Percentiles rank a stretch among this genome's conserved stretches.
phyloP scores from a whole-genome alignment of 768 basidiomycete species.

The Asterophora parasitica region DNA sequence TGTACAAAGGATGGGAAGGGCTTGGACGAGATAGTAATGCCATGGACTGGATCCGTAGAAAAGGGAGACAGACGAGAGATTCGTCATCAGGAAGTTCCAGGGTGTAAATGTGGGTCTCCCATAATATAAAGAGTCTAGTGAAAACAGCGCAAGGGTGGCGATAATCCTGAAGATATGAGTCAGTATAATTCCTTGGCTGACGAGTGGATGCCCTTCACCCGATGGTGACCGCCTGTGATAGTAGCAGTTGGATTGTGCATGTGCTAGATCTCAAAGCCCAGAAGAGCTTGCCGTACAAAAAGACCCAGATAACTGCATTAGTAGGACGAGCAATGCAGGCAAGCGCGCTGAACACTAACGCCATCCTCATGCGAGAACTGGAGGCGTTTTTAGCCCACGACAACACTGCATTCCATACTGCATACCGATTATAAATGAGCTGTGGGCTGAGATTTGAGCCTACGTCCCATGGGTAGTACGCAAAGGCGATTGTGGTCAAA shows the following conservation, averaged over 20 bases:
- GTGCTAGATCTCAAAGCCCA: conserved; percentile 43
- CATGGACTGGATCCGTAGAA: conserved; percentile 86
- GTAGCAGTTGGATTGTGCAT: conserved; percentile 25
- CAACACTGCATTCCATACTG: neutral
- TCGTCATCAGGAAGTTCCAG: conserved; percentile 77
- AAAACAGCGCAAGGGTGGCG: conserved; percentile 29
- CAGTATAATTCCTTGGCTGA: neutral
- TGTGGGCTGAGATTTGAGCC: conserved; percentile 31
- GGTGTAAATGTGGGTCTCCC: conserved; percentile 64
- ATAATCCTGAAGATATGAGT: conserved; percentile 17
- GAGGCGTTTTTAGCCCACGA: neutral
- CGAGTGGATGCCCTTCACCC: conserved; percentile 35
- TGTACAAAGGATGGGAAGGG: conserved; percentile 74
- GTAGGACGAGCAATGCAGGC: conserved; percentile 87
- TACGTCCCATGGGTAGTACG: conserved; percentile 70
- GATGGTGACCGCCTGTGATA: conserved; percentile 34
- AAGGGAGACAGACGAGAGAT: conserved; percentile 80
- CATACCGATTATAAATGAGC: conserved; percentile 36
- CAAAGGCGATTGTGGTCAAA: conserved; percentile 72
- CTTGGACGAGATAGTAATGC: conserved; percentile 90
- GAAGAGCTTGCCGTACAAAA: conserved; percentile 54
- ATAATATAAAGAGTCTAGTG: conserved; percentile 71
- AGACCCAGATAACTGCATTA: conserved; percentile 81
- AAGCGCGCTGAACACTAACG: conserved; percentile 60
- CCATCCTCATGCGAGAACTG: conserved; percentile 30